Conservation (phyloP, 805 yeast species). For the Candida incommunis region DNA sequence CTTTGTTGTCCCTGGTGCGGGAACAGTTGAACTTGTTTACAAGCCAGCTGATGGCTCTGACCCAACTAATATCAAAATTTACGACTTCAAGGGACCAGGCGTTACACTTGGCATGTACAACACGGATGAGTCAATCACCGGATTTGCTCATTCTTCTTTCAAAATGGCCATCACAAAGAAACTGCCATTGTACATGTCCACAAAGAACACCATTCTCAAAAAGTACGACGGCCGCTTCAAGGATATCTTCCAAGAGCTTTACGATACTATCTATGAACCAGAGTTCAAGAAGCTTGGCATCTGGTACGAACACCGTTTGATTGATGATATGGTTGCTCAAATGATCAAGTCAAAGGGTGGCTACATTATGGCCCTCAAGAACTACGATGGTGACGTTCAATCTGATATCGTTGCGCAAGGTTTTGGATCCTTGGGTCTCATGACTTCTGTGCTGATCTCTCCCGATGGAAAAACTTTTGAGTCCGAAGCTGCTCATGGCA, state of each 20-base stretch:
- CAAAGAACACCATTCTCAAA: slow-evolving; percentile 91
- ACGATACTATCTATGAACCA: slow-evolving; percentile 50
- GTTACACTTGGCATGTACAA: slow-evolving; percentile 92
- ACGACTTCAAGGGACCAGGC: slow-evolving; percentile 54
- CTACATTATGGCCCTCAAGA: slow-evolving; percentile 88
- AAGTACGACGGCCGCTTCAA: slow-evolving; percentile 91
- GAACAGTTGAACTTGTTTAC: slow-evolving; percentile 63
- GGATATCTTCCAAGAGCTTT: slow-evolving; percentile 77
- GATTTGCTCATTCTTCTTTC: slow-evolving; percentile 89
- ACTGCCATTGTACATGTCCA: slow-evolving; percentile 71
- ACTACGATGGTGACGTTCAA: slow-evolving; percentile 96
- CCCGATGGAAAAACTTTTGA: slow-evolving; percentile 95
- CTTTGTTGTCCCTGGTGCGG: slow-evolving; percentile 63
- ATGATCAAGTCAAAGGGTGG: slow-evolving; percentile 96
- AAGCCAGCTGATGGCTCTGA: slow-evolving; percentile 53
- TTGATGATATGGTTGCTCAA: slow-evolving; percentile 98
- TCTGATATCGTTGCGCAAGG: slow-evolving; percentile 97
- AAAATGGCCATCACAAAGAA: slow-evolving; percentile 69
- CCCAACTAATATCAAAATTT: slow-evolving; percentile 45
- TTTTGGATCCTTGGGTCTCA: slow-evolving; percentile 88
- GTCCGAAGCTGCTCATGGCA: slow-evolving; percentile 98
- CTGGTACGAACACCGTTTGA: slow-evolving; percentile 93
- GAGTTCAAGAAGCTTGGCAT: slow-evolving; percentile 69
- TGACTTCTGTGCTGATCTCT: slow-evolving; percentile 95
- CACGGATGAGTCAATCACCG: slow-evolving; percentile 79